Conservation (phyloP, 2,329 filamentous ascomycete genomes). For the Aspergillus clavatus region DNA sequence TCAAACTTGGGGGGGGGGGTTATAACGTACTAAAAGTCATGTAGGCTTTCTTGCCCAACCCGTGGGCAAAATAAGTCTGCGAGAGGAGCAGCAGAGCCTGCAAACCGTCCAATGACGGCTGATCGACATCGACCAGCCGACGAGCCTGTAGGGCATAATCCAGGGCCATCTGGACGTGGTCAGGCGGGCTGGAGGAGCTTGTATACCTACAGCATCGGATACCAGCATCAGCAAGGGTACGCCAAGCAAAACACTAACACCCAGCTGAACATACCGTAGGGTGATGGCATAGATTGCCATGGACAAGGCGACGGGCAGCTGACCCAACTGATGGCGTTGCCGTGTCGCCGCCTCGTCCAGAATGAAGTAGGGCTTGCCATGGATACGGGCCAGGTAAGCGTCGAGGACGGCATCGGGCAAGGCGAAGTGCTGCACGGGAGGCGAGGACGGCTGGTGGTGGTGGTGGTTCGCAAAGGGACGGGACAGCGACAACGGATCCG, state of each 20-base stretch:
- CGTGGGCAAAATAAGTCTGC: constrained; percentile 69
- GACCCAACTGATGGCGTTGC: constrained; percentile 65
- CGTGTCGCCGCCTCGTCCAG: constrained; percentile 71
- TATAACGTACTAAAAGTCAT: constrained; percentile 67
- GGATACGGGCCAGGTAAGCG: constrained; percentile 72
- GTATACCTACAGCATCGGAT: constrained; percentile 60
- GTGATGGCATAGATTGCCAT: constrained; percentile 56
- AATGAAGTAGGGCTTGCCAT: constrained; percentile 77
- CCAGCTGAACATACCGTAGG: constrained; percentile 57
- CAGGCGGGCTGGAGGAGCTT: constrained; percentile 61
- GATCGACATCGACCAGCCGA: constrained; percentile 68
- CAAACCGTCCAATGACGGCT: constrained; percentile 72
- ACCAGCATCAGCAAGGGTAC: constrained; percentile 17
- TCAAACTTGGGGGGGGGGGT: not conserved
- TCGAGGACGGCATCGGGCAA: constrained; percentile 64
- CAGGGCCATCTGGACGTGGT: constrained; percentile 63
- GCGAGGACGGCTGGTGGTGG: constrained; percentile 24
- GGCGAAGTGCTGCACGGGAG: constrained; percentile 41
- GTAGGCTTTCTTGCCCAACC: constrained; percentile 77
- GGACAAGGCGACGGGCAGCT: constrained; percentile 51
- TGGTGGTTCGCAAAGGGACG: constrained; percentile 6
- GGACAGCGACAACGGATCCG: not conserved
- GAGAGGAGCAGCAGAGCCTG: constrained; percentile 72
- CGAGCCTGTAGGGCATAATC: constrained; percentile 69
- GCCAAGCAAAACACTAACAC: constrained; percentile 2